Evolutionary conservation across 2,329 filamentous ascomycete genomes (phyloP).

Genomic region (Botrytis squamosa): DNA sequence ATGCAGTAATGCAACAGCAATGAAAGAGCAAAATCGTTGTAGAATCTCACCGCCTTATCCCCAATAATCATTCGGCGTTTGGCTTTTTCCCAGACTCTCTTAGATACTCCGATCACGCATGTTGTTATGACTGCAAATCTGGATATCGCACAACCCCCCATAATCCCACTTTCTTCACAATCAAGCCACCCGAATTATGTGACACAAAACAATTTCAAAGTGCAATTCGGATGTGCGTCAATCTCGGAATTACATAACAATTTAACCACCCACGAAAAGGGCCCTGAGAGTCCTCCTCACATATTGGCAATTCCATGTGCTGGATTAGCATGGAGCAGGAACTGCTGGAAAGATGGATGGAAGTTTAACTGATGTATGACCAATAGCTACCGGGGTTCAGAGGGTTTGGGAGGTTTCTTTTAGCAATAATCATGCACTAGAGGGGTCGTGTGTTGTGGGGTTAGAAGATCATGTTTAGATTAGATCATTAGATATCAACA

Average conservation of each 20-base stretch:
- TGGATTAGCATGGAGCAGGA: neutral
- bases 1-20: slow-evolving; percentile 3
- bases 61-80: slow-evolving; percentile 1
- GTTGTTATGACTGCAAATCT: neutral
- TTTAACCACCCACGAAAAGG: slow-evolving; percentile 2
- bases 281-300: neutral
- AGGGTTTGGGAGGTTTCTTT: slow-evolving; percentile 11
- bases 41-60: slow-evolving; percentile 5
- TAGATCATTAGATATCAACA: slow-evolving; percentile 11
- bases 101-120: neutral
- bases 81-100: neutral
- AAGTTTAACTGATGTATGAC: slow-evolving; percentile 13
- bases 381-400: slow-evolving; percentile 10
- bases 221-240: slow-evolving; percentile 2
- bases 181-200: slow-evolving; percentile 12
- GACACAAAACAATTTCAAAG: slow-evolving; percentile 6
- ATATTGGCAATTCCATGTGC: neutral
- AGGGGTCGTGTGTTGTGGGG: slow-evolving; percentile 16
- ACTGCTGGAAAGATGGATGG: neutral
- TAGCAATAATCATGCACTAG: slow-evolving; percentile 18
- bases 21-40: neutral
- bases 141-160: slow-evolving; percentile 4
- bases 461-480: slow-evolving; percentile 1
- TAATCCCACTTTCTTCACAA: slow-evolving; percentile 9
- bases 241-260: slow-evolving; percentile 17